A percentile compares a stretch with the other conserved stretches of the same genome.
Evolutionary conservation across 345 rosid species (phyloP).

Genomic region (Trapa incisa): DNA sequence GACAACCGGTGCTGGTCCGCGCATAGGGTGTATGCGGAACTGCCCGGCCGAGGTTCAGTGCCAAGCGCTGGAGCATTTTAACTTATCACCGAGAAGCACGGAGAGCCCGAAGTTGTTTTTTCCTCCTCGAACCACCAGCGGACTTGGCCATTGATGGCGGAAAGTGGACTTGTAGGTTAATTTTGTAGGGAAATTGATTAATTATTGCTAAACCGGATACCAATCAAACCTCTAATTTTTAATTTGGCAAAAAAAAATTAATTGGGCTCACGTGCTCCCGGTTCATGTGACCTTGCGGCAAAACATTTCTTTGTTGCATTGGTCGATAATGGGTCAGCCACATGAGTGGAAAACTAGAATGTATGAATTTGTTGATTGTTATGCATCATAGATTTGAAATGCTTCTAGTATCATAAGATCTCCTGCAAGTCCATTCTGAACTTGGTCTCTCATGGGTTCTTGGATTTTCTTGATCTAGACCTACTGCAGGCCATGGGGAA

Average conservation of each 20-base stretch:
- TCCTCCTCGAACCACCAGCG: conserved; percentile 7
- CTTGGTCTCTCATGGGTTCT: neutral
- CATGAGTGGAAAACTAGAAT: neutral
- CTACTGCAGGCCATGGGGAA: too few relatives aligned
- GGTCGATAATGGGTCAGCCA: neutral
- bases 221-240: too few relatives aligned
- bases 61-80: conserved; percentile 71
- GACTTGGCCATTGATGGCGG: neutral
- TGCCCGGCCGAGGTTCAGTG: conserved; percentile 75
- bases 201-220: neutral
- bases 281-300: too few relatives aligned
- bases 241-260: too few relatives aligned
- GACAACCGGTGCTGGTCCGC: conserved; percentile 98
- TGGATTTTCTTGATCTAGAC: neutral
- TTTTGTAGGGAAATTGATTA: conserved; percentile 10
- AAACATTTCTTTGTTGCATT: neutral
- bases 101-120: conserved; percentile 6
- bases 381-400: conserved; percentile 10
- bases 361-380: neutral
- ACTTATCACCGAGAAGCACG: conserved; percentile 61
- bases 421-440: neutral
- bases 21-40: conserved; percentile 86
- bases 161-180: neutral
- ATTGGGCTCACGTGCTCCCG: too few relatives aligned
- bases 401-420: neutral